phyloP scores from a whole-genome alignment of 2,329 filamentous ascomycete species.

The Dryadomyces quercus-mongolicae region DNA sequence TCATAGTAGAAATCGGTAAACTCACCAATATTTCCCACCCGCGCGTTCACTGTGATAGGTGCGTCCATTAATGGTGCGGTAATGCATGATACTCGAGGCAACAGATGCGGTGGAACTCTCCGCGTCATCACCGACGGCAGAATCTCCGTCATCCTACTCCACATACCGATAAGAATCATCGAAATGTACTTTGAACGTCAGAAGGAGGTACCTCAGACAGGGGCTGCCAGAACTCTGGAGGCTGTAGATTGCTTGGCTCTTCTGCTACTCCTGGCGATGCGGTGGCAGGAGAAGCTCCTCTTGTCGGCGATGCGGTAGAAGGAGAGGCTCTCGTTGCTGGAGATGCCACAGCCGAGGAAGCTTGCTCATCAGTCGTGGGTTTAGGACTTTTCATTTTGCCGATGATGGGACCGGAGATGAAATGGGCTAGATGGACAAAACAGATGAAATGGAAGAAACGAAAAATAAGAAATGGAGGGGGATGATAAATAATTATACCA shows the following conservation, averaged over 20 bases:
- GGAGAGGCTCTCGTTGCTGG: background rate
- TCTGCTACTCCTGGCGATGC: no score
- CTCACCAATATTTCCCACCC: background rate
- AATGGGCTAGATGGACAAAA: no score
- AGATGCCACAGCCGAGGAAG: no score
- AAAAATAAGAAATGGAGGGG: no score
- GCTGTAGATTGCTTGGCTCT: background rate
- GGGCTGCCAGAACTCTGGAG: background rate
- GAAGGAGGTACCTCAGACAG: background rate
- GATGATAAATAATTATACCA: no score
- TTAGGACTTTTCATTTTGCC: no score
- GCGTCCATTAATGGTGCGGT: background rate
- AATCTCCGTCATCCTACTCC: background rate
- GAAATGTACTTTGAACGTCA: no score
- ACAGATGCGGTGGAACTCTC: background rate
- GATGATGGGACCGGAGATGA: no score
- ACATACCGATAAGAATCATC: no score
- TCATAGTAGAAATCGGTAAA: background rate
- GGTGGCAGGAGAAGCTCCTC: no score
- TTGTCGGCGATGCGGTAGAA: background rate
- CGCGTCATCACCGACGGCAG: background rate
- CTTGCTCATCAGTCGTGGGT: no score
- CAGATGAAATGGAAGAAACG: no score
- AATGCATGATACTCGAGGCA: background rate
- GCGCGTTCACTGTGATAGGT: background rate